A percentile compares a stretch with the other conserved stretches of the same genome.
Evolutionary conservation across 805 yeast species (phyloP).

Genomic region (Torulaspora delbrueckii): DNA sequence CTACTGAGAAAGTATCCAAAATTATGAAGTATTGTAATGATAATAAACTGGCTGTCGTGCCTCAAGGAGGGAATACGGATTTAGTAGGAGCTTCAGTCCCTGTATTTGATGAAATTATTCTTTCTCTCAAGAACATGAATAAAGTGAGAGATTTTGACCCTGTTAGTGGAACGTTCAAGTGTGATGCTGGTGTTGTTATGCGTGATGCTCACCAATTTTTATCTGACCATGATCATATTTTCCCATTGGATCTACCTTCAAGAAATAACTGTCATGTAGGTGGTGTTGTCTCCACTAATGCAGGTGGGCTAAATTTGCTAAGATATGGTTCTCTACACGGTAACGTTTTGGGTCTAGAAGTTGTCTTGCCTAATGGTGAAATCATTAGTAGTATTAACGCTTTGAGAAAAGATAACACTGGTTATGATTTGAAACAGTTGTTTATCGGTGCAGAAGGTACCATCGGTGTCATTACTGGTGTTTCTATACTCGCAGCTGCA

Average conservation of each 20-base stretch:
- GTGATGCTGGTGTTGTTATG: constrained; percentile 79
- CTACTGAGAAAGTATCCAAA: constrained; percentile 64
- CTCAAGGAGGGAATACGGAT: constrained; percentile 93
- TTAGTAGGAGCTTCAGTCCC: constrained; percentile 87
- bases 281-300: constrained; percentile 85
- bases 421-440: constrained; percentile 79
- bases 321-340: constrained; percentile 88
- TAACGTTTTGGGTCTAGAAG: constrained; percentile 77
- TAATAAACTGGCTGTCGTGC: constrained; percentile 69
- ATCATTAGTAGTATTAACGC: constrained; percentile 69
- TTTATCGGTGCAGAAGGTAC: constrained; percentile 90
- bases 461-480: constrained; percentile 77
- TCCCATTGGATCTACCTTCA: constrained; percentile 86
- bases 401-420: constrained; percentile 84
- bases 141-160: constrained; percentile 69
- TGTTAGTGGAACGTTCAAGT: constrained; percentile 71
- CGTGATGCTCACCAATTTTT: constrained; percentile 72
- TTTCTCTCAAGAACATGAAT: constrained; percentile 61
- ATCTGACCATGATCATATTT: constrained; percentile 71
- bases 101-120: constrained; percentile 75
- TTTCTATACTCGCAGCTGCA: constrained; percentile 77
- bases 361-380: constrained; percentile 77
- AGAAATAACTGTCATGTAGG: constrained; percentile 91
- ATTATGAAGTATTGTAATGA: constrained; percentile 73
- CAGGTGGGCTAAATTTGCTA: constrained; percentile 80